Evolutionary conservation across 345 rosid genomes (phyloP), one percentile per base, ranked within the genome.

Genomic region (Euphorbia pulcherrima): DNA sequence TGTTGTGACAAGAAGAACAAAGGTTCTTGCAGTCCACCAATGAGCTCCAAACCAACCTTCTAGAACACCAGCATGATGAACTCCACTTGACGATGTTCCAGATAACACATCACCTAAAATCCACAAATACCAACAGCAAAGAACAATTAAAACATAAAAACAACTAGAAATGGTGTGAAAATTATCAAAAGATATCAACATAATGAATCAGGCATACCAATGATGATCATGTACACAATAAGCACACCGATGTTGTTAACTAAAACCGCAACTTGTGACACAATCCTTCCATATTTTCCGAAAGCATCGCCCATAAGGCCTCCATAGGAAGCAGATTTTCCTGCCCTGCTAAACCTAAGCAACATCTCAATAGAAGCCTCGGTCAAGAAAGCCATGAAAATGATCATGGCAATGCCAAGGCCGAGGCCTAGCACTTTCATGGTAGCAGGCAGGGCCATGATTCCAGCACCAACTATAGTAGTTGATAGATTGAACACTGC

Each of bases 371-470:
- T 72, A 2, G 97, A 89, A 30, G 87, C 81, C 60, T 91, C 82
- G 3, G 97, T 77, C 77, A 94, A 82, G 84, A 89, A 85, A 37
- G 97, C 97, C 92, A 86, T 83, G 39, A 94, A 75, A 64, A 89
- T 26, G 63, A 94, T 89, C 84, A 85, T 75, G 1, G 69, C 81
- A 65, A 91, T 63, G 61, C 97, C 97, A 48, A 84, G 87, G 24
- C 80, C 58, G 44, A 94, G 86, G 37, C 97, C 97, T 44, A 94
- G 79, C 61, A 86, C 90, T 73, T 88, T 94, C 93, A 91, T 82
- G 53, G 96, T 89, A 4, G 97, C 99, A 41, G 99, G 99, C 75
- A 94, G 74, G 62, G 99, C 89, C 99, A 94, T 94, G 66, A 94
- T 91, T 23, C 97, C 99, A 28, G 99, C 99, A 68, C 97, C 97